These are phyloP conservation scores for Vinca minor DNA, from an alignment of 257 asterid genomes.

Conservation along the genomic window DNA sequence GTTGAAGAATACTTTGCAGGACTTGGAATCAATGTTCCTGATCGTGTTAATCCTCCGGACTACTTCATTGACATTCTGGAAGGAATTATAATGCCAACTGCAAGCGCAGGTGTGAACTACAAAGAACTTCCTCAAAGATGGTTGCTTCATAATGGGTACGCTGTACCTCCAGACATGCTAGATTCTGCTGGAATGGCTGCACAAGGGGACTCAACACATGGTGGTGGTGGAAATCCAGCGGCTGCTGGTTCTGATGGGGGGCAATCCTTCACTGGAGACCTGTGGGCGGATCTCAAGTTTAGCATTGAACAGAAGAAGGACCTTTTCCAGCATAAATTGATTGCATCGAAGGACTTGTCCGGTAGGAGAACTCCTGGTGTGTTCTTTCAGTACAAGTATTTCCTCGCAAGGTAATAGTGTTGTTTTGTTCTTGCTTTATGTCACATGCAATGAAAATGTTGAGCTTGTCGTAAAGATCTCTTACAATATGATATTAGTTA, in stretches of 20 bases:
- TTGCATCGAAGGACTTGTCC: conserved; percentile 54
- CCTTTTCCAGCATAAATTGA: conserved; percentile 43
- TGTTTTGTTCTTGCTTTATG: neutral
- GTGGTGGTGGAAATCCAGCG: conserved; percentile 33
- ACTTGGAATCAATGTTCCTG: conserved; percentile 77
- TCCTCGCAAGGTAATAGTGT: conserved; percentile 65
- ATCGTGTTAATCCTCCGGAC: conserved; percentile 95
- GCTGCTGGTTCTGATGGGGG: conserved; percentile 33
- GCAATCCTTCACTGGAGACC: conserved; percentile 58
- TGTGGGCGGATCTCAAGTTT: conserved; percentile 71
- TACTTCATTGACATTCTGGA: conserved; percentile 91
- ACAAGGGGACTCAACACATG: conserved; percentile 45
- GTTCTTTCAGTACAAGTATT: conserved; percentile 51
- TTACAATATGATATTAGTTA: no score
- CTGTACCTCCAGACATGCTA: conserved; percentile 90
- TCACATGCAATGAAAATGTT: no score
- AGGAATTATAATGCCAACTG: conserved; percentile 60
- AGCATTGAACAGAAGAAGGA: conserved; percentile 63
- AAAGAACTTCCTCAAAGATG: conserved; percentile 95
- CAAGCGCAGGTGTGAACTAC: conserved; percentile 46
- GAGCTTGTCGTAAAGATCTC: neutral
- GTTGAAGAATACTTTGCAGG: conserved; percentile 91
- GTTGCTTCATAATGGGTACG: conserved; percentile 96
- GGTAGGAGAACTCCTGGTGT: conserved; percentile 48
- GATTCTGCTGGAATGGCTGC: conserved; percentile 54